phyloP scores from a whole-genome alignment of 768 basidiomycete species.

The Dentipellis sp. region DNA sequence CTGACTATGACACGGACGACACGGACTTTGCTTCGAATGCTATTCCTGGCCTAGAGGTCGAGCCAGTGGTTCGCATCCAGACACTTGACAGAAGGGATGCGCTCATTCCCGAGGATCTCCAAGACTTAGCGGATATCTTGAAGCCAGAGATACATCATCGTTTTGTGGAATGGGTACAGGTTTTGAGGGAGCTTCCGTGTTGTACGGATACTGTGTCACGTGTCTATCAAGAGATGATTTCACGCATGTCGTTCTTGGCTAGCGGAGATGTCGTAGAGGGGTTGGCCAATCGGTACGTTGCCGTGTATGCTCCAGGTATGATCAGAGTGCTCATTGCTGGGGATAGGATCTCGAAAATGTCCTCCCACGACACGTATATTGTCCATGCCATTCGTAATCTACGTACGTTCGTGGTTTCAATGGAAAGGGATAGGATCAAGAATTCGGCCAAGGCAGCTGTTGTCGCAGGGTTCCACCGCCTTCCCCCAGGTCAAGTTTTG shows the following conservation, averaged over 20 bases:
- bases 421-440: not conserved
- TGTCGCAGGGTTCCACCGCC: no score
- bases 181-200: constrained; percentile 30
- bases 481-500: no score
- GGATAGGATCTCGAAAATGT: constrained; percentile 39
- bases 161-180: constrained; percentile 47
- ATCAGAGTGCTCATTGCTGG: not conserved
- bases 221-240: constrained; percentile 35
- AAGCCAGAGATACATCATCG: constrained; percentile 46
- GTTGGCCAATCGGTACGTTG: constrained; percentile 41
- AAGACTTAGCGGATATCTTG: constrained; percentile 53
- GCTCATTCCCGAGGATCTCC: constrained; percentile 17
- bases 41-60: no score
- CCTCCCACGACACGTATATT: constrained; percentile 41
- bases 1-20: constrained; percentile 44
- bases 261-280: constrained; percentile 43
- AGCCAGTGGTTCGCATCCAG: no score
- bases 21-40: no score
- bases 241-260: constrained; percentile 49
- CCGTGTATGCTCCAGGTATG: not conserved
- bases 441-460: not conserved
- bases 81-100: no score
- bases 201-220: constrained; percentile 27
- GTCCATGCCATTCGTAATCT: constrained; percentile 41
- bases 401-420: constrained; percentile 29